Percentiles rank a stretch among this genome's conserved stretches.
Evolutionary conservation across 2,329 filamentous ascomycete species (phyloP).

Genomic region (Trichoderma guizhouense): DNA sequence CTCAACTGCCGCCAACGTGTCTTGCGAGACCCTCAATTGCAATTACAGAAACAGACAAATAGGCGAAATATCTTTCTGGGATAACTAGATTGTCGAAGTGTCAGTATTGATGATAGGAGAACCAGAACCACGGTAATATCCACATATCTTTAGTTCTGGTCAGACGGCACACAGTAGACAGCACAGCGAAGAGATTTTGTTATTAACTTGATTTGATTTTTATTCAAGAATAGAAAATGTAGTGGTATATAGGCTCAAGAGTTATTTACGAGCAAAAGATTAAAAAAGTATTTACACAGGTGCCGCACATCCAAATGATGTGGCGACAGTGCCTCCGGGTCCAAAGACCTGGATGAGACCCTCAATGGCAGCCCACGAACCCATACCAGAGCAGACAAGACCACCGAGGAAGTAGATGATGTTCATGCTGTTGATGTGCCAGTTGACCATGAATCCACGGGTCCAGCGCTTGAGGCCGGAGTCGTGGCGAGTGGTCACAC

Average conservation of each 20-base stretch:
- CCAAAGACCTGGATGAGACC: slow-evolving; percentile 5
- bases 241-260: slow-evolving; percentile 9
- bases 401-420: slow-evolving; percentile 13
- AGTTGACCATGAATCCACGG: slow-evolving; percentile 12
- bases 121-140: neutral
- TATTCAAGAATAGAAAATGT: neutral
- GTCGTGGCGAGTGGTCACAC: slow-evolving; percentile 9
- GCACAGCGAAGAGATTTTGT: neutral
- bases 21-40: neutral
- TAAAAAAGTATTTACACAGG: slow-evolving; percentile 15
- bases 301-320: slow-evolving; percentile 6
- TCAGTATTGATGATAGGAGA: neutral
- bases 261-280: slow-evolving; percentile 11
- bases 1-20: neutral
- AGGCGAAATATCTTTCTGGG: neutral
- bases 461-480: neutral
- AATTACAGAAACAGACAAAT: neutral
- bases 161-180: neutral
- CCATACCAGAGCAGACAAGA: slow-evolving; percentile 8
- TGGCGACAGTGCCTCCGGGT: slow-evolving; percentile 12
- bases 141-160: neutral
- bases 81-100: neutral
- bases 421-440: slow-evolving; percentile 4
- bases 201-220: neutral
- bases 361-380: slow-evolving; percentile 2